Evolutionary conservation across 805 yeast genomes (phyloP).

Genomic region (Candida gorgasii): DNA sequence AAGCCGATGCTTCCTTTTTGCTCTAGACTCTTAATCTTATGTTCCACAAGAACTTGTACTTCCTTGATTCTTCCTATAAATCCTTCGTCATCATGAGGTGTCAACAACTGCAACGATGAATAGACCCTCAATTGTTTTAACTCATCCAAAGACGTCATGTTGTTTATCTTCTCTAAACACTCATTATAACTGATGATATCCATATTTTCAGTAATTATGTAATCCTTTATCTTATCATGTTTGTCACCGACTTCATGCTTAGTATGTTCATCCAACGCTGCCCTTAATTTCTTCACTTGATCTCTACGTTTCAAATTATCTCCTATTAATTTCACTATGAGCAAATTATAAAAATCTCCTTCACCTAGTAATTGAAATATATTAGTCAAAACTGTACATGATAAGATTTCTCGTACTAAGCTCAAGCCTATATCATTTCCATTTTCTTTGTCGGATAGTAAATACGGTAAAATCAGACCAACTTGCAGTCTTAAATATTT

Average conservation of each 20-base stretch:
- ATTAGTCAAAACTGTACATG: slow-evolving; percentile 48
- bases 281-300: slow-evolving; percentile 71
- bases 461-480: slow-evolving; percentile 44
- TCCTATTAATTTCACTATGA: slow-evolving; percentile 59
- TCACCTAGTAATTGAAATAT: slow-evolving; percentile 62
- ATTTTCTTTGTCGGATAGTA: slow-evolving; percentile 50
- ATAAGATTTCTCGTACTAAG: slow-evolving; percentile 62
- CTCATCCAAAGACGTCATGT: slow-evolving; percentile 32
- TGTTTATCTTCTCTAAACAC: slow-evolving; percentile 15
- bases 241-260: slow-evolving; percentile 2
- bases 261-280: slow-evolving; percentile 68
- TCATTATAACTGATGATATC: slow-evolving; percentile 19
- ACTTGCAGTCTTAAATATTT: slow-evolving; percentile 48
- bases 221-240: slow-evolving; percentile 12
- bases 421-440: slow-evolving; percentile 48
- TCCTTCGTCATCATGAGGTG: slow-evolving; percentile 16
- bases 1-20: slow-evolving; percentile 24
- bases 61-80: slow-evolving; percentile 13
- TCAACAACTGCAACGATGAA: slow-evolving; percentile 47
- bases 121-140: slow-evolving; percentile 51
- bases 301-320: slow-evolving; percentile 68
- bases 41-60: slow-evolving; percentile 14
- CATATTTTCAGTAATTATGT: slow-evolving; percentile 17
- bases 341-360: slow-evolving; percentile 75
- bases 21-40: slow-evolving; percentile 19